Percentiles rank a stretch among this genome's conserved stretches.
These are phyloP conservation scores for Jaminaea rosea DNA, from an alignment of 1,284 basidiomycete species.

Conservation along the genomic window DNA sequence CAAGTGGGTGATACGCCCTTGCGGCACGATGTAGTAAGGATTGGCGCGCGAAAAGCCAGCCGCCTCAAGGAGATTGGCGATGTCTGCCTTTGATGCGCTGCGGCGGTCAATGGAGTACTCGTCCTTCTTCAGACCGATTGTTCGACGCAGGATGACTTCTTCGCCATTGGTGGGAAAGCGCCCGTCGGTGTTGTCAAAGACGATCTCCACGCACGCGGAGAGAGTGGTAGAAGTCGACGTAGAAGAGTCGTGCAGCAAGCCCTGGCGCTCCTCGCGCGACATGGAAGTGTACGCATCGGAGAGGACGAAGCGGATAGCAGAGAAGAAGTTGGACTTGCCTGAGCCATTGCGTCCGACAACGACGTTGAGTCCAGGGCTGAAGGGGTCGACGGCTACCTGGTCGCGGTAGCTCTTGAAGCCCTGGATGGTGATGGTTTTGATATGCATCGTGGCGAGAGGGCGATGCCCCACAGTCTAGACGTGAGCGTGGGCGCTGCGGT, in stretches of 20 bases:
- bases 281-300: constrained; percentile 96
- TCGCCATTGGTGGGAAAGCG: constrained; percentile 56
- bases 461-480: too few relatives aligned
- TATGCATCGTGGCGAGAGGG: constrained; percentile 16
- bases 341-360: constrained; percentile 47
- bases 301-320: constrained; percentile 83
- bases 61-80: constrained; percentile 57
- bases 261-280: constrained; percentile 82
- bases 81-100: constrained; percentile 87
- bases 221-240: constrained; percentile 72
- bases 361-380: constrained; percentile 48
- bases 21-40: constrained; percentile 98
- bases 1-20: constrained; percentile 88
- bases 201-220: constrained; percentile 72
- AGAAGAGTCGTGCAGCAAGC: constrained; percentile 84
- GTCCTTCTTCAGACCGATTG: constrained; percentile 96
- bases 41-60: constrained; percentile 96
- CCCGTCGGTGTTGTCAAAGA: constrained; percentile 55
- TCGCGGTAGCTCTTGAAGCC: constrained; percentile 91
- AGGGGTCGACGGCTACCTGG: constrained; percentile 55
- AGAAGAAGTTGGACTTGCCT: constrained; percentile 49
- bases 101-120: constrained; percentile 96
- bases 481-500: too few relatives aligned
- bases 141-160: constrained; percentile 49
- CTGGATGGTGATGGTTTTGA: constrained; percentile 42